Evolutionary conservation across 2,329 filamentous ascomycete species (phyloP).

Genomic region (Ceratocystis colombiana): DNA sequence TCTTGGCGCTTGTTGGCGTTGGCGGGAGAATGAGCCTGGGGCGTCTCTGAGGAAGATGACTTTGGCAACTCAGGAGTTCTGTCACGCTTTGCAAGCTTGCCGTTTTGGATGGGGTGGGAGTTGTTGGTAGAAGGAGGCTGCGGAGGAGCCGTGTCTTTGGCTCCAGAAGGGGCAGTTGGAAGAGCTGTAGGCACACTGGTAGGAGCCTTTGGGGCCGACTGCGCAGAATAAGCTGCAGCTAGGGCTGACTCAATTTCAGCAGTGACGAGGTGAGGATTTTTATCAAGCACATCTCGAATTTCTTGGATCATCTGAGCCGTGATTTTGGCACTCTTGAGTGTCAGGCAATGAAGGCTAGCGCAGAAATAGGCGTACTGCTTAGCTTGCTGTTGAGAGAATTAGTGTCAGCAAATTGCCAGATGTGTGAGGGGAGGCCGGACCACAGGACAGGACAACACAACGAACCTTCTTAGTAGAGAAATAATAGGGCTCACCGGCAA

Average conservation of each 20-base stretch:
- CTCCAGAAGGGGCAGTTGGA: not conserved
- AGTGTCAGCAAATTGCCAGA: not conserved
- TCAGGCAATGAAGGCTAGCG: slow-evolving; percentile 35
- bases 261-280: not conserved
- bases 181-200: not conserved
- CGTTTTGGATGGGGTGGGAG: not conserved
- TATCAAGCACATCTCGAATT: not conserved
- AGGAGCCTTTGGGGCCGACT: not conserved
- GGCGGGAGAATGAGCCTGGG: not conserved
- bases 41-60: not conserved
- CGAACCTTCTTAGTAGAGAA: slow-evolving; percentile 42
- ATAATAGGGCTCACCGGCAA: slow-evolving; percentile 29
- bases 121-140: not conserved
- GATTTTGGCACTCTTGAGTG: not conserved
- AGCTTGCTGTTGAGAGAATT: slow-evolving; percentile 33
- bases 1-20: not conserved
- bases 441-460: not conserved
- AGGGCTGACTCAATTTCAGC: not conserved
- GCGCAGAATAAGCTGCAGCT: not conserved
- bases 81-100: not conserved
- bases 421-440: not conserved
- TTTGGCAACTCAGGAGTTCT: not conserved
- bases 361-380: slow-evolving; percentile 45
- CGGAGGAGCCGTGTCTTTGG: not conserved
- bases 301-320: not conserved